Evolutionary conservation across 352 stramenopile genomes (phyloP), one percentile per base, ranked within the genome.

Genomic region (Phytophthora pisi): DNA sequence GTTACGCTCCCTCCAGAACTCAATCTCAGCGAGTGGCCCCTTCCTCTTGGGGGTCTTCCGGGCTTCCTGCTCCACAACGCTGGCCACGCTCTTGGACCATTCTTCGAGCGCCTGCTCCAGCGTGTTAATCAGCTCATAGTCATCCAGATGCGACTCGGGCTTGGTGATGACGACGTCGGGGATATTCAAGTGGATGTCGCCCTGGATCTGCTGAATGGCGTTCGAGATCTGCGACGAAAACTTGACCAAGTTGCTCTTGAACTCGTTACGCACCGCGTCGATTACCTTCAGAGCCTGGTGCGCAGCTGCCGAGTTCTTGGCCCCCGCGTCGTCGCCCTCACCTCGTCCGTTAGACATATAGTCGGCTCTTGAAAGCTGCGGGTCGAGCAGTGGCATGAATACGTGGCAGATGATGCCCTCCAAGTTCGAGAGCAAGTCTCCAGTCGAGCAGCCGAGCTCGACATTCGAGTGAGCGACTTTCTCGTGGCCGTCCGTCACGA

Each of bases 1-100:
- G 63, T 98, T 98, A 15, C 96, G 88, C 47, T 97, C 86, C 8
- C 96, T 74, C 96, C 96, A 99, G 71, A 98, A 99, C 71, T 99
- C 96, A 43, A 99, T 98, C 53, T 99, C 96, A 2, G 91, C 95
- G 7, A 98, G 70, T 0, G 96, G 96, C 0, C 91, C 91, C 55
- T 97, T 97, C 8, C 88, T 79, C 52, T 97, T 97, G 0, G 90
- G 86, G 0, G 81, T 78, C 66, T 97, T 97, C n/a, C 79, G 75
- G 2, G 72, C 84, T 59, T 98, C 95, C 57, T 97, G 82, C 43
- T 98, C 92, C 6, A 98, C 90, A 7, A 97, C 89, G 18, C 69
- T 91, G 4, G 88, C 86, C 10, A 98, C 90, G 23, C 89, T 91
- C 66, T 97, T 96, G 4, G 86, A 97, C 96, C 96, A 98, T 42